phyloP scores from a whole-genome alignment of 805 yeast species.

The Torulaspora maleeae region DNA sequence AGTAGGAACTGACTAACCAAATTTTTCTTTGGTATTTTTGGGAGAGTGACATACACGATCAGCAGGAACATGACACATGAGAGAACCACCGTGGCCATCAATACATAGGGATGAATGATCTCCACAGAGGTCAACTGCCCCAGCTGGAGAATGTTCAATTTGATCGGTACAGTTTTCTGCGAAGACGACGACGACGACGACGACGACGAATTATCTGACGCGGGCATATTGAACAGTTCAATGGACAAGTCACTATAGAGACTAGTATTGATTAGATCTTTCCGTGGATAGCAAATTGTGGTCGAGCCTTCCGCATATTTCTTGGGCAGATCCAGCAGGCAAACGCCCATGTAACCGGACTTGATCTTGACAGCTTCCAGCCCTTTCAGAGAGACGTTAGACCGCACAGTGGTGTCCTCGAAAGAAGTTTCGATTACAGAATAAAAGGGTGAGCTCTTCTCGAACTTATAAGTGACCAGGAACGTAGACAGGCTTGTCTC shows the following conservation, averaged over 20 bases:
- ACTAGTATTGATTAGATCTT: conserved; percentile 19
- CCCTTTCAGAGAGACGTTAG: conserved; percentile 21
- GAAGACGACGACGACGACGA: conserved; percentile 29
- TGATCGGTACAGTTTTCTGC: conserved; percentile 11
- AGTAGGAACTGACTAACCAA: conserved; percentile 29
- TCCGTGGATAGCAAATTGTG: conserved; percentile 29
- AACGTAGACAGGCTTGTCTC: conserved; percentile 46
- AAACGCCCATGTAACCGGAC: conserved; percentile 55
- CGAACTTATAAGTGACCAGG: conserved; percentile 46
- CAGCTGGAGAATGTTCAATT: conserved; percentile 44
- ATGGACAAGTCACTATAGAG: conserved; percentile 29
- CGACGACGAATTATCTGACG: conserved; percentile 31
- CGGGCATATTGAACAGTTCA: conserved; percentile 21
- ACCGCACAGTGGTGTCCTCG: conserved; percentile 25
- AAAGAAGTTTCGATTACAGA: conserved; percentile 40
- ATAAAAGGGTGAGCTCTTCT: conserved; percentile 42
- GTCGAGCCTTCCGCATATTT: conserved; percentile 10
- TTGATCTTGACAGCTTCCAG: conserved; percentile 42
- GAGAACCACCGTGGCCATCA: conserved; percentile 47
- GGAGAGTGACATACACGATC: conserved; percentile 43
- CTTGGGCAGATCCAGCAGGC: conserved; percentile 40
- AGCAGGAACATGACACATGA: conserved; percentile 40
- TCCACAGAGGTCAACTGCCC: conserved; percentile 43
- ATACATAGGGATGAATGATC: conserved; percentile 51
- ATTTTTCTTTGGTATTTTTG: conserved; percentile 44